Percentiles rank a stretch among this genome's conserved stretches.
Conservation (phyloP, 2,329 filamentous ascomycete species). For the Aspergillus caelatus region DNA sequence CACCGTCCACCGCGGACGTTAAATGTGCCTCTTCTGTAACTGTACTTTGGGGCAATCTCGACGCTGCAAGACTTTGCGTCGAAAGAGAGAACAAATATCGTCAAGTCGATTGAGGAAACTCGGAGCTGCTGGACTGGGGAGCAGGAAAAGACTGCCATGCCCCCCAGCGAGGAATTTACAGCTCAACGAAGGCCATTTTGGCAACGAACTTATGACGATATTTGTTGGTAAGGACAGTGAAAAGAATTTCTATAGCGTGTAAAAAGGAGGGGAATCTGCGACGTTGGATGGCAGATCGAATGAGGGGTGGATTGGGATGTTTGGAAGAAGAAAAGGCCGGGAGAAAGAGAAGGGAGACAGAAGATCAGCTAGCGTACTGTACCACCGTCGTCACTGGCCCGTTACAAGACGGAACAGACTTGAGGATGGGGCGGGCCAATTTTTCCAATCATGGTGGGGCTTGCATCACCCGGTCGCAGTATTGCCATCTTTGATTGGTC, state of each 20-base stretch:
- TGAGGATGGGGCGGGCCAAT: constrained; percentile 26
- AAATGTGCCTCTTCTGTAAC: constrained; percentile 41
- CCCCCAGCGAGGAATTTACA: constrained; percentile 88
- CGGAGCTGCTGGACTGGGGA: constrained; percentile 87
- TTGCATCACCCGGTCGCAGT: constrained; percentile 18
- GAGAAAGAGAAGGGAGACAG: constrained; percentile 22
- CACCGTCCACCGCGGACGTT: constrained; percentile 37
- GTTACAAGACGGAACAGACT: constrained; percentile 21
- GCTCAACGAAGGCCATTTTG: constrained; percentile 78
- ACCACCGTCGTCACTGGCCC: constrained; percentile 13
- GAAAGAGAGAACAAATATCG: constrained; percentile 59
- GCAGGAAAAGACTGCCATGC: constrained; percentile 58
- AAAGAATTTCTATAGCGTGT: constrained; percentile 16
- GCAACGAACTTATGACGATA: constrained; percentile 74
- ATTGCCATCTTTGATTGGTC: constrained; percentile 26
- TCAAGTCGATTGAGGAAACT: constrained; percentile 59
- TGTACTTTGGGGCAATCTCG: constrained; percentile 62
- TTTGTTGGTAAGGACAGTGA: constrained; percentile 43
- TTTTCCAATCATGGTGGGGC: constrained; percentile 31
- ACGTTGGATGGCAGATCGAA: constrained; percentile 18
- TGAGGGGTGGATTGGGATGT: constrained; percentile 22
- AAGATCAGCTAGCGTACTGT: constrained; percentile 7
- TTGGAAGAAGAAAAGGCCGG: constrained; percentile 24
- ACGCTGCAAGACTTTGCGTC: constrained; percentile 50
- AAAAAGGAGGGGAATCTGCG: constrained; percentile 25